Conservation (phyloP, 1,284 basidiomycete species). For the Pseudozyma thailandica region DNA sequence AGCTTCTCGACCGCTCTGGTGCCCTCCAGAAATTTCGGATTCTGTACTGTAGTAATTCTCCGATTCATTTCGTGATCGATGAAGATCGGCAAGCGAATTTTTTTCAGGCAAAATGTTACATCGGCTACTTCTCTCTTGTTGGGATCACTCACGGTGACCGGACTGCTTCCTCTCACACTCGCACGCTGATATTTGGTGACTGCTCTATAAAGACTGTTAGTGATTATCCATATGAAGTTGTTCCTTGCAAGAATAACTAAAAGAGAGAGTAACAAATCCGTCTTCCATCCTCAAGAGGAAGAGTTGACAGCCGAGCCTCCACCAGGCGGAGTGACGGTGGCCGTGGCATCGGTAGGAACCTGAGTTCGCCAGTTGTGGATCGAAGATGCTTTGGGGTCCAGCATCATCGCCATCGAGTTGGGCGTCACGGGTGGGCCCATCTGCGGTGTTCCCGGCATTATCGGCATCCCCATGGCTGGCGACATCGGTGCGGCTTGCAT, state of each 20-base stretch:
- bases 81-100: no score
- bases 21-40: constrained; percentile 24
- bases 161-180: no score
- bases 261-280: no score
- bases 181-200: no score
- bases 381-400: constrained; percentile 48
- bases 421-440: constrained; percentile 21
- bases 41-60: no score
- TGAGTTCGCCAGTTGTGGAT: constrained; percentile 54
- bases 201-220: no score
- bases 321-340: constrained; percentile 31
- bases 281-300: background rate
- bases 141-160: no score
- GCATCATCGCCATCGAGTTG: constrained; percentile 37
- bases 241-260: no score
- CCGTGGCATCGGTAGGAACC: constrained; percentile 45
- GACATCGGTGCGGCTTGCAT: constrained; percentile 15
- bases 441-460: constrained; percentile 23
- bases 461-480: constrained; percentile 34
- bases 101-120: no score
- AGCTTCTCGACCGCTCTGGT: constrained; percentile 27
- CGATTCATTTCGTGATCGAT: no score
- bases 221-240: no score
- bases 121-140: no score
- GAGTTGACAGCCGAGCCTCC: constrained; percentile 34